Evolutionary conservation across 1,139 yeast genomes (phyloP).

Genomic region (Kluyveromyces sp.): DNA sequence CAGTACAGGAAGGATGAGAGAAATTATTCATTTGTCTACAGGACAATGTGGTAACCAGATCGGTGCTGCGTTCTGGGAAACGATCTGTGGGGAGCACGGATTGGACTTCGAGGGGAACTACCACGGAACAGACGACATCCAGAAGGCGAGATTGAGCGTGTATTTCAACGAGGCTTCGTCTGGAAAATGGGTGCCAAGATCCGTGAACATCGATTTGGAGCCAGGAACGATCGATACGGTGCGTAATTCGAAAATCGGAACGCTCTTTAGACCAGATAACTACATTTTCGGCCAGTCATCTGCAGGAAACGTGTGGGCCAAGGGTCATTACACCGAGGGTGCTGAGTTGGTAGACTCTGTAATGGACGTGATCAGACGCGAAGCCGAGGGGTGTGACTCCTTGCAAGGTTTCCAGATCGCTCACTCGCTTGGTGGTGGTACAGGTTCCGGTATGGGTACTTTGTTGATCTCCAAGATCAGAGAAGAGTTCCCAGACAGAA

Average conservation of each 20-base stretch:
- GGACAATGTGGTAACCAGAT: conserved; percentile 99
- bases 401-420: conserved; percentile 92
- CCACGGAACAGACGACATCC: conserved; percentile 61
- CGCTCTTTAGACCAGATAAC: conserved; percentile 86
- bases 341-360: conserved; percentile 89
- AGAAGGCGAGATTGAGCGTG: conserved; percentile 37
- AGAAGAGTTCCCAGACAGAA: conserved; percentile 88
- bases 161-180: conserved; percentile 66
- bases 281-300: conserved; percentile 83
- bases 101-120: conserved; percentile 77
- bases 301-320: conserved; percentile 96
- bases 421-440: conserved; percentile 94
- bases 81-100: conserved; percentile 95
- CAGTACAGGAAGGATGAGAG: not conserved
- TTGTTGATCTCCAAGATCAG: conserved; percentile 69
- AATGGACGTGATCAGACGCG: conserved; percentile 83
- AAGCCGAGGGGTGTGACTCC: conserved; percentile 88
- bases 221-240: conserved; percentile 90
- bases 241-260: conserved; percentile 68
- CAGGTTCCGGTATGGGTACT: conserved; percentile 96
- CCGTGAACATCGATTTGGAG: conserved; percentile 85
- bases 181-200: conserved; percentile 88
- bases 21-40: conserved; percentile 75
- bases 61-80: conserved; percentile 97
- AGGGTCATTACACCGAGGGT: conserved; percentile 94